Percentiles rank a stretch among this genome's conserved stretches.
phyloP scores from a whole-genome alignment of 2,329 filamentous ascomycete species.

The Botrytis fabae region DNA sequence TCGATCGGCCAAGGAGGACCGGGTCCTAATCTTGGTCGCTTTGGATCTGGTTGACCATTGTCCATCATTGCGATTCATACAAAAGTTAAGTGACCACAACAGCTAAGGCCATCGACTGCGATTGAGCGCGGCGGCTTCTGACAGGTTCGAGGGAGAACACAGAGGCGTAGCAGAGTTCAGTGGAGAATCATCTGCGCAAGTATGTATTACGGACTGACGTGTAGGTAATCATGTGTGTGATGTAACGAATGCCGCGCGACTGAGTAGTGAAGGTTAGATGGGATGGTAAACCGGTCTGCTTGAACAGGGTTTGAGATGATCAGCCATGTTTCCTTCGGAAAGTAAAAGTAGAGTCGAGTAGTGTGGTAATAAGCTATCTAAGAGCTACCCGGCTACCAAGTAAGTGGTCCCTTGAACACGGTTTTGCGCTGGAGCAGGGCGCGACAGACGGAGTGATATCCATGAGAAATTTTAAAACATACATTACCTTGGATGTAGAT shows the following conservation, averaged over 20 bases:
- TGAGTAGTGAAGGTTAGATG: slow-evolving; percentile 13
- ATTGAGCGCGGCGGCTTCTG: slow-evolving; percentile 39
- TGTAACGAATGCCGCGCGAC: slow-evolving; percentile 31
- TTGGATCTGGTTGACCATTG: slow-evolving; percentile 57
- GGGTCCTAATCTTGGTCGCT: slow-evolving; percentile 56
- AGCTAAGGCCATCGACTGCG: slow-evolving; percentile 44
- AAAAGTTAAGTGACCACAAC: slow-evolving; percentile 43
- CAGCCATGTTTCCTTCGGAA: slow-evolving; percentile 10
- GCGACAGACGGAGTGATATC: neutral
- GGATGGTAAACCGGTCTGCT: slow-evolving; percentile 13
- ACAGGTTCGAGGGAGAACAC: slow-evolving; percentile 39
- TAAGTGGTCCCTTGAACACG: slow-evolving; percentile 5
- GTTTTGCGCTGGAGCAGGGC: slow-evolving; percentile 15
- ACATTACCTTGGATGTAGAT: slow-evolving; percentile 19
- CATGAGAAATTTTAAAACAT: slow-evolving; percentile 11
- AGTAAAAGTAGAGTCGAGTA: neutral
- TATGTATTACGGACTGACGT: slow-evolving; percentile 37
- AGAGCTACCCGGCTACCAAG: slow-evolving; percentile 13
- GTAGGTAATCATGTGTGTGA: slow-evolving; percentile 33
- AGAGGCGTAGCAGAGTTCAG: slow-evolving; percentile 32
- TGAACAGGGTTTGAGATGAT: slow-evolving; percentile 23
- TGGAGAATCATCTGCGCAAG: slow-evolving; percentile 37
- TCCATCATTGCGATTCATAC: slow-evolving; percentile 53
- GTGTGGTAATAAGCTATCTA: neutral
- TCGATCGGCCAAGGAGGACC: slow-evolving; percentile 24